Base-by-base conservation (phyloP, 2,329 filamentous ascomycete species). In the Sordariomycetes sp. region DNA sequence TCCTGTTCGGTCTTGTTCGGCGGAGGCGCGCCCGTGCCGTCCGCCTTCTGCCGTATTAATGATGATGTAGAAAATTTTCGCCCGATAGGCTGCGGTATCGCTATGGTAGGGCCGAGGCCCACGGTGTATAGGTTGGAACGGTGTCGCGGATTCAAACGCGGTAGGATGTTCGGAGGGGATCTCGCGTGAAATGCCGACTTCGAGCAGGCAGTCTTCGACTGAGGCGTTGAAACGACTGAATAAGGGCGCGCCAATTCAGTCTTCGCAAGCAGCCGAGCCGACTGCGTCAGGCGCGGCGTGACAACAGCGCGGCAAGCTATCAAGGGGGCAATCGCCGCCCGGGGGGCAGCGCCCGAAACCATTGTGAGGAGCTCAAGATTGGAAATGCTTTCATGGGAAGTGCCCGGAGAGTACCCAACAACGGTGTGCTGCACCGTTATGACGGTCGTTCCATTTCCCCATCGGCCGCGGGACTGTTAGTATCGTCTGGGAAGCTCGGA, bases 311-410 rank as follows among this genome's bases (percentile, higher is more conserved):
- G 42, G 13, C 61, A 68, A 65, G 66, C 64, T 64, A 61, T 69
- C 68, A 62, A 68, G 69, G 66, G 73, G 69, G 65, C 71, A 72
- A 78, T 70, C 69, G 70, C 70, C 69, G 70, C 70, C 65, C 73
- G 74, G 64, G 75, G 76, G 65, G 75, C 70, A 65, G 71, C 71
- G 68, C 73, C 75, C 70, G 74, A 71, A 67, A 72, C 72, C 76
- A 79, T 79, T 63, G 64, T 72, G 65, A 65, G 63, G 60, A 64
- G 60, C 28, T 35, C 12, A 17, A 42, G 32, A n/a, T 34, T 34
- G 32, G 24, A 22, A 34, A 20, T 39, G 25, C 25, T 51, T 42
- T 50, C 24, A 34, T 50, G 54, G 25, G 25, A 56, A 50, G 35
- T 25, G 24, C n/a, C 28, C n/a, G 15, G 25, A 48, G 22, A 32